Conservation (phyloP, 23 red algal species). For the Chondrus crispus region DNA sequence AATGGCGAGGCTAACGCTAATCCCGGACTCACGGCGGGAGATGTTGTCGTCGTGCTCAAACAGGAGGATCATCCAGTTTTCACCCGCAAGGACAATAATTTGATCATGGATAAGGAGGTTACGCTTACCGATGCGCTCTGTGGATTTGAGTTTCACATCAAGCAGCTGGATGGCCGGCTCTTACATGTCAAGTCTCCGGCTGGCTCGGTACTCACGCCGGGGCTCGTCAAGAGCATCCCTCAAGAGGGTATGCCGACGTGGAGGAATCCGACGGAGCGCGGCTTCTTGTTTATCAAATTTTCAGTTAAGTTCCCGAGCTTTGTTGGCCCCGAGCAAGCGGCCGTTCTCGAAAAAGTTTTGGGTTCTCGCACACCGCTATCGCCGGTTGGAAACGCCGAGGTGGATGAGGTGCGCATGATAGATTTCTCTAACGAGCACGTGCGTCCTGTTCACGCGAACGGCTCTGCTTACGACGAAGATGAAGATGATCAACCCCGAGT, state of each 20-base stretch:
- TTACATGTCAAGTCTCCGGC: constrained; percentile 58
- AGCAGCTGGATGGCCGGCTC: constrained; percentile 85
- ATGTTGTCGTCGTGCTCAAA: constrained; percentile 96
- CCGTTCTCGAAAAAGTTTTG: constrained; percentile 65
- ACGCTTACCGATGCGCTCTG: constrained; percentile 85
- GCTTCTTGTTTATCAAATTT: constrained; percentile 93
- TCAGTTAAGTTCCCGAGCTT: constrained; percentile 71
- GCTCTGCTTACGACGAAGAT: constrained; percentile 64
- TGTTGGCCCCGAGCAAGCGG: constrained; percentile 31
- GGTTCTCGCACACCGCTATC: constrained; percentile 62
- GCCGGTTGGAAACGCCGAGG: constrained; percentile 20
- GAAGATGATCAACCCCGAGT: constrained; percentile 63
- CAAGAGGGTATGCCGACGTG: constrained; percentile 97
- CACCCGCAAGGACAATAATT: constrained; percentile 71
- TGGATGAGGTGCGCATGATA: constrained; percentile 69
- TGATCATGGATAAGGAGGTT: constrained; percentile 78
- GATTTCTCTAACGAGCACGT: constrained; percentile 76
- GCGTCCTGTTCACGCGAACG: constrained; percentile 37
- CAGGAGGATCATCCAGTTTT: constrained; percentile 84
- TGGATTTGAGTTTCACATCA: constrained; percentile 65
- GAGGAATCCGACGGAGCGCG: constrained; percentile 76
- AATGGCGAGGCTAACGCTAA: constrained; percentile 93
- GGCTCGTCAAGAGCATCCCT: constrained; percentile 81
- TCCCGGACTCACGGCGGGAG: constrained; percentile 79
- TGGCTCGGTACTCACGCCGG: constrained; percentile 71